Conservation (phyloP, 495 filamentous ascomycete genomes). For the Annulohypoxylon maeteangense region DNA sequence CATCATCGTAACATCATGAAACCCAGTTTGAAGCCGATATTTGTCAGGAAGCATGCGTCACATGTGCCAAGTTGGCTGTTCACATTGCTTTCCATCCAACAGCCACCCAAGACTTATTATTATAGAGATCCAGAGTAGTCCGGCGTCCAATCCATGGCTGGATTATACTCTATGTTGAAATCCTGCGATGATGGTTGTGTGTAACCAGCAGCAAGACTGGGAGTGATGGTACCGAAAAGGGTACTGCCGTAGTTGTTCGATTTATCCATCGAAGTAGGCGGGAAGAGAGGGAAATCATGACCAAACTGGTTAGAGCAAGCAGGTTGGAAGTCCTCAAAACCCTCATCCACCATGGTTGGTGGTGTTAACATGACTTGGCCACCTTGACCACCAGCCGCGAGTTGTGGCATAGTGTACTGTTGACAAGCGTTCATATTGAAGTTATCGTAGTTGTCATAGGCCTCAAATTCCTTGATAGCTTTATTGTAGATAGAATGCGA, state of each 20-base stretch:
- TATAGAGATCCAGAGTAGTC: constrained; percentile 48
- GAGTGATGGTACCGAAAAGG: constrained; percentile 52
- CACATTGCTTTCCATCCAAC: constrained; percentile 32
- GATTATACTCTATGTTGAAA: constrained; percentile 51
- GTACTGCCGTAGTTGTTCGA: constrained; percentile 35
- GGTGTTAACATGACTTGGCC: constrained; percentile 73
- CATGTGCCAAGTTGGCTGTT: not conserved
- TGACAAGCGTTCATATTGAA: constrained; percentile 49
- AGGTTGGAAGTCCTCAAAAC: constrained; percentile 59
- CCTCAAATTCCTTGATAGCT: constrained; percentile 42
- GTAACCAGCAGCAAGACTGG: constrained; percentile 52
- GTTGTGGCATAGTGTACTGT: constrained; percentile 58
- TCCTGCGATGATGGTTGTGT: constrained; percentile 57
- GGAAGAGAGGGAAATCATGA: constrained; percentile 62
- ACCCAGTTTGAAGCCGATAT: not conserved
- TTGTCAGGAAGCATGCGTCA: constrained; percentile 21
- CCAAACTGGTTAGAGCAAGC: constrained; percentile 46
- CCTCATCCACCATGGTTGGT: constrained; percentile 61
- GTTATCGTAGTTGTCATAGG: constrained; percentile 38
- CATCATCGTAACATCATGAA: constrained; percentile 47
- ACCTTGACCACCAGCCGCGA: constrained; percentile 71
- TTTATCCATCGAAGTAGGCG: constrained; percentile 42
- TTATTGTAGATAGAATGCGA: constrained; percentile 53
- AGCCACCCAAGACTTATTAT: constrained; percentile 7
- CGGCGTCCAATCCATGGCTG: constrained; percentile 51